Evolutionary conservation across 805 yeast genomes (phyloP).

Genomic region (Cyberlindnera suaveolens): DNA sequence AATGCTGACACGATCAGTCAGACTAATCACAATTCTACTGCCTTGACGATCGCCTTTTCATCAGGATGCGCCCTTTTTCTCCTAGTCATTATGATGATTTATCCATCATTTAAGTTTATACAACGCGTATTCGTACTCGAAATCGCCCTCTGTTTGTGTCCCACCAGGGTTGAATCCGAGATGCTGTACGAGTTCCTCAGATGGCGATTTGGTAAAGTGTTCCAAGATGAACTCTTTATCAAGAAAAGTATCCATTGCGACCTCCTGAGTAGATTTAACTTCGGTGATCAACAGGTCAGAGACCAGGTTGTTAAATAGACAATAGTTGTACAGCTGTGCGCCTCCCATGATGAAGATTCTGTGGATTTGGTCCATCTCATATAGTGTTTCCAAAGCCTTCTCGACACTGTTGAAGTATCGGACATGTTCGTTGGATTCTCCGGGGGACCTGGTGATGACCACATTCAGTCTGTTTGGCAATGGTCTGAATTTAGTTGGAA

Average conservation of each 20-base stretch:
- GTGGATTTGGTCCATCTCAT: constrained; percentile 31
- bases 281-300: constrained; percentile 66
- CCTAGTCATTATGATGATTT: not conserved
- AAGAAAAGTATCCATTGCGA: constrained; percentile 68
- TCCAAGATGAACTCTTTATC: constrained; percentile 26
- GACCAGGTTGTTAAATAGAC: constrained; percentile 40
- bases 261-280: constrained; percentile 31
- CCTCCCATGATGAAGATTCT: constrained; percentile 88
- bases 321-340: constrained; percentile 70
- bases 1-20: too few relatives aligned
- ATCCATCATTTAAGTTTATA: constrained; percentile 35
- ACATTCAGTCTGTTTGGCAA: constrained; percentile 70
- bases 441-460: constrained; percentile 45
- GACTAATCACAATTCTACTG: too few relatives aligned
- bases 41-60: too few relatives aligned
- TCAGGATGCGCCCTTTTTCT: too few relatives aligned
- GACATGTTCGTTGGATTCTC: constrained; percentile 22
- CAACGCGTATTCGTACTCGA: constrained; percentile 52
- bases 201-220: constrained; percentile 33
- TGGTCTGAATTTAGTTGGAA: constrained; percentile 81
- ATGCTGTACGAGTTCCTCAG: constrained; percentile 31
- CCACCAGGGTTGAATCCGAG: constrained; percentile 27
- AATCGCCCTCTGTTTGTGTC: constrained; percentile 40
- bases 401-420: constrained; percentile 35
- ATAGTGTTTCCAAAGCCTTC: constrained; percentile 34